phyloP scores from a whole-genome alignment of 176 grass and related monocot species.

The Juncus inflexus region DNA sequence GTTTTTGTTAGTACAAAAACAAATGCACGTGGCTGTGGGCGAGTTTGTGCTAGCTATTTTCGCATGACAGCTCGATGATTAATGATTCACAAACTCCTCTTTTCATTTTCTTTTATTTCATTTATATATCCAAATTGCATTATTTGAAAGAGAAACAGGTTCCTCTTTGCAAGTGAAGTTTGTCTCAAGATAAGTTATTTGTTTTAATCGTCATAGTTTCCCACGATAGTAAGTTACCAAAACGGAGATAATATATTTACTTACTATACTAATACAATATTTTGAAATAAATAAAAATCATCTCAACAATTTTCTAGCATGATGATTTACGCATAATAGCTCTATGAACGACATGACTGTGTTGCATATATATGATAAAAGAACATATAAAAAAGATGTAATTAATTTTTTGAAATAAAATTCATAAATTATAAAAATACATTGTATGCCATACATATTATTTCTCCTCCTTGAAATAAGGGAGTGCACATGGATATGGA shows the following conservation, averaged over 20 bases:
- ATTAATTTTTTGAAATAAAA: too few relatives aligned
- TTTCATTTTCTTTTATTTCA: neutral
- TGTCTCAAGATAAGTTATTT: neutral
- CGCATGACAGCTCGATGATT: neutral
- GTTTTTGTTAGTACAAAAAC: neutral
- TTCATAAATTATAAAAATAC: neutral
- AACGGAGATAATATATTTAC: neutral
- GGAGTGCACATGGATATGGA: neutral
- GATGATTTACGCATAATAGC: too few relatives aligned
- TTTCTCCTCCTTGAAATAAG: slow-evolving; percentile 3
- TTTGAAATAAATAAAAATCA: too few relatives aligned
- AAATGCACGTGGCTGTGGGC: slow-evolving; percentile 17
- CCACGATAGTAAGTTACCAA: too few relatives aligned
- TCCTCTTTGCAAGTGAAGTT: neutral
- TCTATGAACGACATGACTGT: too few relatives aligned
- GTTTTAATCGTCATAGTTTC: too few relatives aligned
- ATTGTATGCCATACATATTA: neutral
- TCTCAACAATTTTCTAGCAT: too few relatives aligned
- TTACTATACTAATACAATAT: neutral
- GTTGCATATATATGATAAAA: too few relatives aligned
- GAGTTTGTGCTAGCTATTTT: slow-evolving; percentile 8
- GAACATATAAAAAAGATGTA: too few relatives aligned
- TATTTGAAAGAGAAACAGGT: neutral
- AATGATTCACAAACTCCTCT: neutral
- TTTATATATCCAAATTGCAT: neutral